These are phyloP conservation scores for Ascocoryne sarcoides DNA, from an alignment of 2,329 filamentous ascomycete genomes.

Conservation along the genomic window DNA sequence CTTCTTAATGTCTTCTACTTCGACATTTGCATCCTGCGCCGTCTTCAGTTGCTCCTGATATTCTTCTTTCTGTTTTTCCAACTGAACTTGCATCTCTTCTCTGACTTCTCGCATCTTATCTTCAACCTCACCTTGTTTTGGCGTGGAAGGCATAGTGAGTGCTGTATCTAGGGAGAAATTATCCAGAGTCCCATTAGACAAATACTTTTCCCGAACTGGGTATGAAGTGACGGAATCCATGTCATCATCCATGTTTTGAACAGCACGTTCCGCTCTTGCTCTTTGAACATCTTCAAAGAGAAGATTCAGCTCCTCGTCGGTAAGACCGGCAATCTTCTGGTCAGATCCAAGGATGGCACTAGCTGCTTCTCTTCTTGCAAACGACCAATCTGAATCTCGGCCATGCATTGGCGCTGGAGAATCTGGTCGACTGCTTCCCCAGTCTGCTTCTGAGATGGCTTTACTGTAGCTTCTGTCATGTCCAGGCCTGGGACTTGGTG, in stretches of 20 bases:
- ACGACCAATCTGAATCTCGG: conserved; percentile 88
- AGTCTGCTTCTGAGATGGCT: conserved; percentile 66
- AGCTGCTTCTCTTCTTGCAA: conserved; percentile 88
- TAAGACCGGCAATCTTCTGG: conserved; percentile 82
- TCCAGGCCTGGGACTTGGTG: conserved; percentile 49
- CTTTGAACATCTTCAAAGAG: conserved; percentile 91
- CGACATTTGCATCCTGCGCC: conserved; percentile 65
- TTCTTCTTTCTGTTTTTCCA: conserved; percentile 78
- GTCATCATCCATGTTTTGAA: conserved; percentile 77
- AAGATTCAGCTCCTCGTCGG: conserved; percentile 87
- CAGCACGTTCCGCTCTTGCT: conserved; percentile 68
- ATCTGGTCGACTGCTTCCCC: conserved; percentile 62
- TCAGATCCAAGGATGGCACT: conserved; percentile 82
- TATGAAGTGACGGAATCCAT: conserved; percentile 84
- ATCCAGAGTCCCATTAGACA: conserved; percentile 89
- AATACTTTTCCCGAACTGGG: conserved; percentile 84
- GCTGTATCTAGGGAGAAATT: conserved; percentile 94
- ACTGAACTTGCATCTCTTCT: conserved; percentile 74
- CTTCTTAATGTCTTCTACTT: conserved; percentile 73
- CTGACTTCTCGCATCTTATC: conserved; percentile 65
- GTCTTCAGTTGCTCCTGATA: conserved; percentile 69
- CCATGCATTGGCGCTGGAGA: conserved; percentile 67
- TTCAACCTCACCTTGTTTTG: conserved; percentile 67
- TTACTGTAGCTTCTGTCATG: conserved; percentile 79
- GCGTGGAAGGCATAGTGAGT: conserved; percentile 89